Conservation (phyloP, 2,329 filamentous ascomycete genomes). For the Epicoccum sorghinum region DNA sequence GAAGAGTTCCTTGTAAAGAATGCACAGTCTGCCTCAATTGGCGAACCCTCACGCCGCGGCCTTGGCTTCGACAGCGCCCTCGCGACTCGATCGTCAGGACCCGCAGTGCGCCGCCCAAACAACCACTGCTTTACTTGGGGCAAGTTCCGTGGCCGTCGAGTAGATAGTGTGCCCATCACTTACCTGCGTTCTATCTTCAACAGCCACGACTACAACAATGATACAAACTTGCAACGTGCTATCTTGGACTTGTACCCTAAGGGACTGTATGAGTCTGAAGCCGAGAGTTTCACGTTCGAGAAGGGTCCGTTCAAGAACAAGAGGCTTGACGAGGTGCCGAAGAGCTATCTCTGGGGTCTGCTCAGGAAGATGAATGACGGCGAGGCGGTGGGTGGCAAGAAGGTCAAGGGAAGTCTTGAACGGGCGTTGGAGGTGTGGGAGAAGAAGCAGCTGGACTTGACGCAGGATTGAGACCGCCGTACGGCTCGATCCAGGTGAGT, state of each 20-base stretch:
- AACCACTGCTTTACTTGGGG: slow-evolving; percentile 16
- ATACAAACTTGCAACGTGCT: slow-evolving; percentile 5
- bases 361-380: slow-evolving; percentile 2
- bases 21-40: background rate
- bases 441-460: slow-evolving; percentile 10
- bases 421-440: slow-evolving; percentile 12
- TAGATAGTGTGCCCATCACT: slow-evolving; percentile 13
- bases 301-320: slow-evolving; percentile 11
- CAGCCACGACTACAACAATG: slow-evolving; percentile 4
- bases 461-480: slow-evolving; percentile 3
- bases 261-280: slow-evolving; percentile 9
- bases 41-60: slow-evolving; percentile 4
- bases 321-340: slow-evolving; percentile 13
- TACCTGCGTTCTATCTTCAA: slow-evolving; percentile 9
- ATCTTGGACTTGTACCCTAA: slow-evolving; percentile 10
- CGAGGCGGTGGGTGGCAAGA: background rate
- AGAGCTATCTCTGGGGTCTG: slow-evolving; percentile 9
- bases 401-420: background rate
- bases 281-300: slow-evolving; percentile 9
- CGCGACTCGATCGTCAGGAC: background rate
- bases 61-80: slow-evolving; percentile 5
- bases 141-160: slow-evolving; percentile 7
- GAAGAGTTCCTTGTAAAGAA: background rate
- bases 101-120: slow-evolving; percentile 1
- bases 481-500: background rate